A percentile compares a stretch with the other conserved stretches of the same genome.
Evolutionary conservation across 2,329 filamentous ascomycete species (phyloP).

Genomic region (Cercospora beticola): DNA sequence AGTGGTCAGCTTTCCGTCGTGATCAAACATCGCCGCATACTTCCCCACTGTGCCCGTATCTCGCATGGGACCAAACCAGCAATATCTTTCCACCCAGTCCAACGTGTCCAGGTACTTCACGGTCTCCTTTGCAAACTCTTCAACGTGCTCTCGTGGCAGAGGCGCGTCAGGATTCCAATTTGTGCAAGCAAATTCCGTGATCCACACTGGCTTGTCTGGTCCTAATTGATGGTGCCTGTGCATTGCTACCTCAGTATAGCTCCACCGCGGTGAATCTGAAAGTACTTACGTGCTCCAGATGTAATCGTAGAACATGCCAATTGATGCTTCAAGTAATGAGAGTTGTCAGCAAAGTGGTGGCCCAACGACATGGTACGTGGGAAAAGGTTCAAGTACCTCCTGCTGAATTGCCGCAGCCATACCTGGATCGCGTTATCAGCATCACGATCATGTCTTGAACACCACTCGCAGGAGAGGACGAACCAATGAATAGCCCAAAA

Average conservation of each 20-base stretch:
- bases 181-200: slow-evolving; percentile 36
- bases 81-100: slow-evolving; percentile 39
- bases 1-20: slow-evolving; percentile 33
- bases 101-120: slow-evolving; percentile 35
- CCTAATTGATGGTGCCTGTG: slow-evolving; percentile 28
- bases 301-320: slow-evolving; percentile 35
- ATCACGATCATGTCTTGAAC: no score
- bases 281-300: slow-evolving; percentile 33
- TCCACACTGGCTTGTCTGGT: slow-evolving; percentile 35
- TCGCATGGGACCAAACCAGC: slow-evolving; percentile 38
- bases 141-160: slow-evolving; percentile 32
- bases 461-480: no score
- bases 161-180: slow-evolving; percentile 36
- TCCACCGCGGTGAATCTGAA: no score
- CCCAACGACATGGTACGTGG: no score
- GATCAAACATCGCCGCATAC: slow-evolving; percentile 35
- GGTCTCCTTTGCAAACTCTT: slow-evolving; percentile 32
- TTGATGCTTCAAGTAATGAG: no score
- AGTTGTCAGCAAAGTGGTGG: no score
- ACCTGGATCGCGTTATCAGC: no score
- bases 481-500: slow-evolving; percentile 34
- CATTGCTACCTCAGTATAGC: not conserved
- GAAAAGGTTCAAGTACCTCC: no score
- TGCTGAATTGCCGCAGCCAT: no score
- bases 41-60: slow-evolving; percentile 35